Percentiles rank a stretch among this genome's conserved stretches.
These are phyloP conservation scores for Dichomitus squalens DNA, from an alignment of 1,284 basidiomycete species.

Conservation along the genomic window DNA sequence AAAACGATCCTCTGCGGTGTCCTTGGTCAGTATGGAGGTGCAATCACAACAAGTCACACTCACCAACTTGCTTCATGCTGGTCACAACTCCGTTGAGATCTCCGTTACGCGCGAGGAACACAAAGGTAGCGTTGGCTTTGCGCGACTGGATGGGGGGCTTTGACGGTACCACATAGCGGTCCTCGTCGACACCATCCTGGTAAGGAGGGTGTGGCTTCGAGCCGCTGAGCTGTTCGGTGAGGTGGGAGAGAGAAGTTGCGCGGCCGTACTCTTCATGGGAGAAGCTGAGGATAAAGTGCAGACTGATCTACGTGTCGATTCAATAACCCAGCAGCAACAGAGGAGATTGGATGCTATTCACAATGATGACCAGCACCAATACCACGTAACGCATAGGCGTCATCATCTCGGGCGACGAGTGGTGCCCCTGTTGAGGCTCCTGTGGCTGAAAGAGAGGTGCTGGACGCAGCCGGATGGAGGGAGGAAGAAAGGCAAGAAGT, in stretches of 20 bases:
- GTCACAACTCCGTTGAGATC: constrained; percentile 75
- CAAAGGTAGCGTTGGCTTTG: constrained; percentile 85
- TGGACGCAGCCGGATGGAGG: not conserved
- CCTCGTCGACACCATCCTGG: constrained; percentile 53
- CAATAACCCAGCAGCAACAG: not conserved
- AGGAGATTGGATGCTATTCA: constrained; percentile 36
- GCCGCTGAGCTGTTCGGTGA: constrained; percentile 48
- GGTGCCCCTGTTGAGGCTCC: constrained; percentile 17
- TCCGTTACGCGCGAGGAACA: constrained; percentile 83
- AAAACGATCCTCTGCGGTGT: constrained; percentile 68
- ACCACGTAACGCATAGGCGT: constrained; percentile 76
- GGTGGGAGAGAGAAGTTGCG: constrained; percentile 58
- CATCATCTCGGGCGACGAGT: constrained; percentile 58
- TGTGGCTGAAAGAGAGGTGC: constrained; percentile 7
- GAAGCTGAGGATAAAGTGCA: constrained; percentile 74
- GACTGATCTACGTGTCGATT: constrained; percentile 50
- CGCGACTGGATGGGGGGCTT: constrained; percentile 41
- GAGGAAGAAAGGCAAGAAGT: constrained; percentile 4
- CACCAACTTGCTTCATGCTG: constrained; percentile 72
- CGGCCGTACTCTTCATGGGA: constrained; percentile 71
- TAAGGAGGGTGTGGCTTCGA: constrained; percentile 46
- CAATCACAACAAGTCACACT: constrained; percentile 48
- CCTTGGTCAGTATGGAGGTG: constrained; percentile 36
- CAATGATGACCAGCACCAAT: constrained; percentile 66
- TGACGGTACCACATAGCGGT: constrained; percentile 51